Evolutionary conservation across 2,329 filamentous ascomycete species (phyloP).

Genomic region (Beauveria bassiana): DNA sequence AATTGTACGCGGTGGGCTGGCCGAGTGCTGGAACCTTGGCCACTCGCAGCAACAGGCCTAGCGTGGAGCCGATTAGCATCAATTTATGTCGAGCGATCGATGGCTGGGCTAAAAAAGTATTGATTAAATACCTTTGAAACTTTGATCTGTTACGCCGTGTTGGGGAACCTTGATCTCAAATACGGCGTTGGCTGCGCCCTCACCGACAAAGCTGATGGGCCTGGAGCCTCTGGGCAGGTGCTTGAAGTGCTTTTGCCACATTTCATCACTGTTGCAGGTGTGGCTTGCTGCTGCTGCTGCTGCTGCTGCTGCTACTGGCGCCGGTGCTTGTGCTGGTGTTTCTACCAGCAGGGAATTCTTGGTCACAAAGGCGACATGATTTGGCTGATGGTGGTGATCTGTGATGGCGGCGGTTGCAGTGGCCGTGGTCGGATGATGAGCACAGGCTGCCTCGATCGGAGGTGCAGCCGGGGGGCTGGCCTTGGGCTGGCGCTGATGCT

Average conservation of each 20-base stretch:
- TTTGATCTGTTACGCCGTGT: slow-evolving; percentile 21
- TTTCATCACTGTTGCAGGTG: not conserved
- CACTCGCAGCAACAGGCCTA: slow-evolving; percentile 31
- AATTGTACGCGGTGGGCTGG: slow-evolving; percentile 27
- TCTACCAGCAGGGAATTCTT: not conserved
- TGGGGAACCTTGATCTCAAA: slow-evolving; percentile 48
- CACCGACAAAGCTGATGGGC: slow-evolving; percentile 41
- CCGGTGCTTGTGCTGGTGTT: not conserved
- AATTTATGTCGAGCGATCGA: not conserved
- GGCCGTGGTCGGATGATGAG: not conserved
- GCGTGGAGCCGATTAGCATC: slow-evolving; percentile 4
- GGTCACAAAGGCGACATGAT: slow-evolving; percentile 15
- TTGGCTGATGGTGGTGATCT: not conserved
- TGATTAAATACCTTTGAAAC: slow-evolving; percentile 25
- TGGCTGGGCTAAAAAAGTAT: not conserved
- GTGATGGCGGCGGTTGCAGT: not conserved
- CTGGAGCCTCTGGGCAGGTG: slow-evolving; percentile 26
- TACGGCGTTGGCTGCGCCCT: slow-evolving; percentile 72
- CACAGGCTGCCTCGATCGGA: slow-evolving; percentile 8
- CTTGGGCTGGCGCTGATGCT: slow-evolving; percentile 11
- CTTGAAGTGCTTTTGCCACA: slow-evolving; percentile 18
- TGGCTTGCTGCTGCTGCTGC: not conserved
- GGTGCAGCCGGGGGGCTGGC: slow-evolving; percentile 16
- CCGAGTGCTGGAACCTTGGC: slow-evolving; percentile 28
- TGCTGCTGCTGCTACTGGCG: too few species aligned